Evolutionary conservation across 2,329 filamentous ascomycete genomes (phyloP).

Genomic region (Fusarium sp.): DNA sequence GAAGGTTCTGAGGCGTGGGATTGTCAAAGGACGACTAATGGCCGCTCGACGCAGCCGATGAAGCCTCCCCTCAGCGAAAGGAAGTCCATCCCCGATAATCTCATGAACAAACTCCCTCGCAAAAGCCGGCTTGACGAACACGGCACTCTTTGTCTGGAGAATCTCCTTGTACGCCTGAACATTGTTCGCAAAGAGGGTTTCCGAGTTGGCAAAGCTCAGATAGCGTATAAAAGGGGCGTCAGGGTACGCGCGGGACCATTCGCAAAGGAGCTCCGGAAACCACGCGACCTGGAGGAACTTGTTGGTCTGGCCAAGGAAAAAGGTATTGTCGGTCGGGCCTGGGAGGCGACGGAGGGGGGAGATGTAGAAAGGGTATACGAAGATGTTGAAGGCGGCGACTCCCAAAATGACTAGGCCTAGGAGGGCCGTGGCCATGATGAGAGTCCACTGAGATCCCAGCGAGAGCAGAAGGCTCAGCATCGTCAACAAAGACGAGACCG

Average conservation of each 20-base stretch:
- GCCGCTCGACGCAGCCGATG: conserved; percentile 50
- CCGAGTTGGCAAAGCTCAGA: conserved; percentile 39
- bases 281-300: conserved; percentile 44
- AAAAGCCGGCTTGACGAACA: conserved; percentile 42
- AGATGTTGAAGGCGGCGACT: conserved; percentile 32
- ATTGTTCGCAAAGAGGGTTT: conserved; percentile 41
- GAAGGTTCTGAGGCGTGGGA: conserved; percentile 40
- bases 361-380: conserved; percentile 55
- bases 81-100: conserved; percentile 46
- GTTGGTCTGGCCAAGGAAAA: conserved; percentile 54
- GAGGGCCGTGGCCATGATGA: background rate
- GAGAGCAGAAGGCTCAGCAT: background rate
- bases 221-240: conserved; percentile 44
- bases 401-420: background rate
- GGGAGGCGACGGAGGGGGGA: conserved; percentile 58
- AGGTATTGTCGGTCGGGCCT: conserved; percentile 53
- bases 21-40: conserved; percentile 48
- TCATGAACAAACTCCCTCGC: conserved; percentile 40
- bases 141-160: conserved; percentile 40
- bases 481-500: background rate
- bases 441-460: background rate
- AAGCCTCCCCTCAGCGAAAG: conserved; percentile 49
- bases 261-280: conserved; percentile 44
- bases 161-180: conserved; percentile 42
- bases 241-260: conserved; percentile 43